Base-by-base conservation (phyloP, 352 stramenopile species). In the Pythium phragmitis region DNA sequence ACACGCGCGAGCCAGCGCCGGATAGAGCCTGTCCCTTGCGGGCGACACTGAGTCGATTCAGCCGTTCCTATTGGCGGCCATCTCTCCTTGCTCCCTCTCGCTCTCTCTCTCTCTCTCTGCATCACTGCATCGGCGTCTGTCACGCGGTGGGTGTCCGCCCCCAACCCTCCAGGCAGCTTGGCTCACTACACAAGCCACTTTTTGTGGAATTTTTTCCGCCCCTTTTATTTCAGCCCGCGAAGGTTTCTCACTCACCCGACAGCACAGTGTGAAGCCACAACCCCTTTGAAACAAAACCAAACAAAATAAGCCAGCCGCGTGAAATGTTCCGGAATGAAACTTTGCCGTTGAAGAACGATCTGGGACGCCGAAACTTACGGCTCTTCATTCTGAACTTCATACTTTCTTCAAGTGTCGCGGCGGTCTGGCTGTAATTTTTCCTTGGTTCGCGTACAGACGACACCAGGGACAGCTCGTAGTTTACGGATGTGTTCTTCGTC, bases 271-370 rank as follows among this genome's bases (percentile, higher is more conserved):
- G 30, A 7, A 60, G 48, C 36, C 50, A 42, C 28, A 56, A 56
- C 11, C 26, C 19, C 14, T 30, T 33, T 33, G 17, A 14, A 28
- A 45, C 5, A 9, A 6, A 30, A 61, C 17, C 13, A 26, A 61
- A 37, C 34, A 9, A 41, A 61, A 42, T 4, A 33, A 41, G 36
- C 21, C 60, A 60, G 45, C 45, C 45, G 26, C 26, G 48, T 65
- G 60, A 67, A 63, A 68, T 57, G 37, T 53, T 58, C 50, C 39
- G 45, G 60, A 47, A n/a, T 36, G 63, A 69, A 69, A 69, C 55
- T 57, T 69, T 70, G 50, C 56, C 63, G 63, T 65, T 65, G 57
- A 70, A 65, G 57, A 70, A 65, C 56, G 60, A 70, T 70, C 63
- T 51, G 63, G 48, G 63, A 70, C 13, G 34, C 2, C 9, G 57